Evolutionary conservation across 208 protist species (phyloP).

Genomic region (Novymonas esmeraldas): DNA sequence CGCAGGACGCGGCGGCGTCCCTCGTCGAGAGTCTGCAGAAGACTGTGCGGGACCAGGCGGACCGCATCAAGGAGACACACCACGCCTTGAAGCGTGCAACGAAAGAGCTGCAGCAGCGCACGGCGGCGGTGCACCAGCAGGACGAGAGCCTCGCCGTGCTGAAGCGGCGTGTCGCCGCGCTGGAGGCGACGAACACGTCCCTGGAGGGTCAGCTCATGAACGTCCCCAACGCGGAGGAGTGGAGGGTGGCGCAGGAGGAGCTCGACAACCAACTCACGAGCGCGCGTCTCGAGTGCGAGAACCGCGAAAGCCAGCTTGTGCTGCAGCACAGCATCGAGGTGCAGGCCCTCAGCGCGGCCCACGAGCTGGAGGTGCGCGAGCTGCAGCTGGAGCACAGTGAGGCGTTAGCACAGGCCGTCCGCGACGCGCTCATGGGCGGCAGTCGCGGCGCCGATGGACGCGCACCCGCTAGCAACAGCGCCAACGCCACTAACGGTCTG

Average conservation of each 20-base stretch:
- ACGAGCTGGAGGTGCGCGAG: constrained; percentile 57
- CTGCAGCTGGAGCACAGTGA: constrained; percentile 50
- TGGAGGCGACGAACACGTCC: constrained; percentile 21
- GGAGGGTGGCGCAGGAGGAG: constrained; percentile 50
- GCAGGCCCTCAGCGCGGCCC: constrained; percentile 43
- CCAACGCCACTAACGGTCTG: background rate
- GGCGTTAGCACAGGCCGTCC: constrained; percentile 25
- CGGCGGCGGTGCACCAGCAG: constrained; percentile 36
- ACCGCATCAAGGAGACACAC: constrained; percentile 49
- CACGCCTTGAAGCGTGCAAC: constrained; percentile 23
- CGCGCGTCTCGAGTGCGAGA: constrained; percentile 49
- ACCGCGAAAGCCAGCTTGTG: constrained; percentile 52
- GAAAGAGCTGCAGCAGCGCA: constrained; percentile 42
- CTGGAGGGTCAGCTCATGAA: constrained; percentile 29
- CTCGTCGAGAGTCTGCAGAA: constrained; percentile 11
- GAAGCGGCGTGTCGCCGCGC: constrained; percentile 44
- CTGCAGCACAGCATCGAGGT: constrained; percentile 73
- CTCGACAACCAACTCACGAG: constrained; percentile 50
- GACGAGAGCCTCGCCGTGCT: constrained; percentile 46
- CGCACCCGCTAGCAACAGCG: background rate
- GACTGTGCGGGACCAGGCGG: constrained; percentile 32
- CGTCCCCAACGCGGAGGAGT: constrained; percentile 69
- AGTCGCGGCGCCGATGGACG: background rate
- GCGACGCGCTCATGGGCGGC: constrained; percentile 8
- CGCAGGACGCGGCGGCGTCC: background rate